A percentile compares a stretch with the other conserved stretches of the same genome.
Conservation (phyloP, 1,284 basidiomycete genomes). For the Heliocybe sulcata region DNA sequence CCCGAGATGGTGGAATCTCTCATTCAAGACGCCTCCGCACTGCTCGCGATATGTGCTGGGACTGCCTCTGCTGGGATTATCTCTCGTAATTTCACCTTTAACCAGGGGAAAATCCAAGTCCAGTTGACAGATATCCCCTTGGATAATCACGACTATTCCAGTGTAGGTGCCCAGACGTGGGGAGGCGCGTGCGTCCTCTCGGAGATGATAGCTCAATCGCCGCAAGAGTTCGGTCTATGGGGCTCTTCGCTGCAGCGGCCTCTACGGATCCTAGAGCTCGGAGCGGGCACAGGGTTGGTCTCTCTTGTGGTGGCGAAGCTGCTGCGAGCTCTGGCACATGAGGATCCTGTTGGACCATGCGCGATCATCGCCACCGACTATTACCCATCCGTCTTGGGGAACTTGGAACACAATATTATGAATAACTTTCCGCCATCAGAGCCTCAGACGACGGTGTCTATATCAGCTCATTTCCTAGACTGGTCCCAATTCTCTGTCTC, state of each 20-base stretch:
- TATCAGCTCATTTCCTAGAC: constrained; percentile 42
- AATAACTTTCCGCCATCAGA: constrained; percentile 41
- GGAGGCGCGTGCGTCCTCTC: constrained; percentile 80
- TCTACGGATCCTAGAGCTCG: constrained; percentile 71
- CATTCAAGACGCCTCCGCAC: constrained; percentile 45
- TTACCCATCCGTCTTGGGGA: constrained; percentile 67
- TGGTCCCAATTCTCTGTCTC: constrained; percentile 51
- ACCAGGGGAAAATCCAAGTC: constrained; percentile 26
- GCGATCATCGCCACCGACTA: constrained; percentile 75
- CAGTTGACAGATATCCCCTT: constrained; percentile 69
- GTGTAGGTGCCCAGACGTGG: constrained; percentile 90
- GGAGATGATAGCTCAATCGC: constrained; percentile 63
- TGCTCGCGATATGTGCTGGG: constrained; percentile 31
- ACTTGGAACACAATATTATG: constrained; percentile 62
- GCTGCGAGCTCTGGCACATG: constrained; percentile 20
- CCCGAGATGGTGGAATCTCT: constrained; percentile 24
- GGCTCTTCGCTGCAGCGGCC: constrained; percentile 4
- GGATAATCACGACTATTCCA: constrained; percentile 65
- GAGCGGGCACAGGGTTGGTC: constrained; percentile 86
- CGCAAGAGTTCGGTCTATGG: constrained; percentile 42
- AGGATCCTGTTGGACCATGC: constrained; percentile 10
- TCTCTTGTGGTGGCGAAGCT: constrained; percentile 57
- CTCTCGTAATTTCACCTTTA: constrained; percentile 34
- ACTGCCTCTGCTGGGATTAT: constrained; percentile 31
- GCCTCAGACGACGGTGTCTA: constrained; percentile 9